These are phyloP conservation scores for Lipomyces japonicus DNA, from an alignment of 805 yeast species.

Conservation along the genomic window DNA sequence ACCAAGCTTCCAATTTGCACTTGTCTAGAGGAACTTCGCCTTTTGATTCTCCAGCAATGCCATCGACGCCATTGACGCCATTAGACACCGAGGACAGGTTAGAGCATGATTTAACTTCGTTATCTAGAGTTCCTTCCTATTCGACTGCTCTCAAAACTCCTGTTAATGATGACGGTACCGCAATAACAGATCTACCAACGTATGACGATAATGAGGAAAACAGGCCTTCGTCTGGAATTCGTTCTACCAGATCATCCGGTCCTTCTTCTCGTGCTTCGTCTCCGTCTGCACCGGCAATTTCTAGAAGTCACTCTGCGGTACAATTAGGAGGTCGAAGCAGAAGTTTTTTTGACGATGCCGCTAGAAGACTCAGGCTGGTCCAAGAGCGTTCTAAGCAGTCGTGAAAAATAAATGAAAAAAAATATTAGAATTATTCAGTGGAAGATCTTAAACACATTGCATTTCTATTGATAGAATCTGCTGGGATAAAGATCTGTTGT, in stretches of 20 bases:
- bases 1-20: conserved; percentile 58
- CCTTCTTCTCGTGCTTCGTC: conserved; percentile 22
- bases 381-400: conserved; percentile 1
- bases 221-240: not conserved
- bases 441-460: too few species aligned
- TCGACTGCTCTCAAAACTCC: conserved; percentile 60
- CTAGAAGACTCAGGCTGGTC: conserved; percentile 16
- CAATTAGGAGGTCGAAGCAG: conserved; percentile 3
- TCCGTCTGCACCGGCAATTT: conserved; percentile 3
- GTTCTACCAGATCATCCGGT: conserved; percentile 18
- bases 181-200: conserved; percentile 13
- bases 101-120: conserved; percentile 44
- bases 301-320: conserved; percentile 19
- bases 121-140: conserved; percentile 81
- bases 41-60: conserved; percentile 18
- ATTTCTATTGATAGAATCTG: too few species aligned
- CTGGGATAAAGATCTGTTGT: too few species aligned
- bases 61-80: conserved; percentile 22
- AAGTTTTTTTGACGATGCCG: conserved; percentile 24
- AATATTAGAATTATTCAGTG: not conserved
- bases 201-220: conserved; percentile 13
- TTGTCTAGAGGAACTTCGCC: conserved; percentile 33
- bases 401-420: not conserved
- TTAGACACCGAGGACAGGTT: conserved; percentile 26
- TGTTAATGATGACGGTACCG: conserved; percentile 15